A percentile compares a stretch with the other conserved stretches of the same genome.
Conservation (phyloP, 108 stramenopile genomes). For the Aurantiochytrium sp. region DNA sequence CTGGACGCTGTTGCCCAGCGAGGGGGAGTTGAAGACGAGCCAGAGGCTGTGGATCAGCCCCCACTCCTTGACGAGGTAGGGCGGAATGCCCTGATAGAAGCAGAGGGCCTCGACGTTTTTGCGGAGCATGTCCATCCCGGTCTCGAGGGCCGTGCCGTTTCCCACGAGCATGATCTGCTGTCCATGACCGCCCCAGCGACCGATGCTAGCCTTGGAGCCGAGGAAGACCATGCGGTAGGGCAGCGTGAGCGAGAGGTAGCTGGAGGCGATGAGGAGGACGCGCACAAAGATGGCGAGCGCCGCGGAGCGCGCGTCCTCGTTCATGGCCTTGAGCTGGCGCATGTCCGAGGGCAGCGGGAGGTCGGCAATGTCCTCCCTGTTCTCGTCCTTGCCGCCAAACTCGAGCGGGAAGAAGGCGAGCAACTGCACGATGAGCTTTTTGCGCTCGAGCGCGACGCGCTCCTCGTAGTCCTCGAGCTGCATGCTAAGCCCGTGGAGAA, state of each 20-base stretch:
- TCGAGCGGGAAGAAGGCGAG: background rate
- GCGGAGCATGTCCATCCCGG: slow-evolving; percentile 2
- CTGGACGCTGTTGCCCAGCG: background rate
- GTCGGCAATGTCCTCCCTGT: background rate
- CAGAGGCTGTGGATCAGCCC: background rate
- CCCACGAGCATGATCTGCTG: background rate
- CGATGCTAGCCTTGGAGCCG: slow-evolving; percentile 6
- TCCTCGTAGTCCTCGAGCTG: slow-evolving; percentile 24
- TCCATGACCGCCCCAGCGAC: background rate
- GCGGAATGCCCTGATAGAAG: slow-evolving; percentile 26
- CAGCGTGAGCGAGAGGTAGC: background rate
- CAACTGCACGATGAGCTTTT: background rate
- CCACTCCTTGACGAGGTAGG: background rate
- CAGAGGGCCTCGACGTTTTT: slow-evolving; percentile 1
- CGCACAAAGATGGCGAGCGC: background rate
- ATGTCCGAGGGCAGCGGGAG: slow-evolving; percentile 12
- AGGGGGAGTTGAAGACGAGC: background rate
- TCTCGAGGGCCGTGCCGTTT: background rate
- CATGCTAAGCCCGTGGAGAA: background rate
- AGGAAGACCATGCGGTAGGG: background rate
- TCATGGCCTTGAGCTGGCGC: background rate
- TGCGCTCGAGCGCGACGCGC: background rate
- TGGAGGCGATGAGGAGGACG: background rate
- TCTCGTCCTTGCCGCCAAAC: too few relatives aligned
- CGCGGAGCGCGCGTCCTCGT: background rate